phyloP scores from a whole-genome alignment of 2,329 filamentous ascomycete genomes.

The Triangularia verruculosa region DNA sequence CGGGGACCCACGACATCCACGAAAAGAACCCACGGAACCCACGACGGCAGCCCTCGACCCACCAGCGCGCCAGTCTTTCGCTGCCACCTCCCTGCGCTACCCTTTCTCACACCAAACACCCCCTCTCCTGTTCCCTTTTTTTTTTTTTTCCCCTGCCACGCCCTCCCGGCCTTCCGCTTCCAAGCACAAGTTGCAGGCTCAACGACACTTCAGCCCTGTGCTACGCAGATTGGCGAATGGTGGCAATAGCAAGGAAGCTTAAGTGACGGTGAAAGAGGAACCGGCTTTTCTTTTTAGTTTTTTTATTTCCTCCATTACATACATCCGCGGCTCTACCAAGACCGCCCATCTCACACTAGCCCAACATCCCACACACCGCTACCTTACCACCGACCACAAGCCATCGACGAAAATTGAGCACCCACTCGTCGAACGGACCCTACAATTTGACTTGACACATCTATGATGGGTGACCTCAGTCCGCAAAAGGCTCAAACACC shows the following conservation, averaged over 20 bases:
- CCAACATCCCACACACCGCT: slow-evolving; percentile 2
- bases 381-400: neutral
- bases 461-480: slow-evolving; percentile 23
- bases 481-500: slow-evolving; percentile 24
- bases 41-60: slow-evolving; percentile 13
- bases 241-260: slow-evolving; percentile 15
- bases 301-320: slow-evolving; percentile 10
- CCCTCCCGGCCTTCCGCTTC: neutral
- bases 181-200: neutral
- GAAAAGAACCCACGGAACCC: slow-evolving; percentile 18
- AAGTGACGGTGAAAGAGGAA: slow-evolving; percentile 17
- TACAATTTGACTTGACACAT: slow-evolving; percentile 2
- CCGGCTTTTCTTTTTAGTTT: neutral
- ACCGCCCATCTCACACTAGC: slow-evolving; percentile 7
- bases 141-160: slow-evolving; percentile 7
- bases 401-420: neutral
- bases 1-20: slow-evolving; percentile 21
- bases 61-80: slow-evolving; percentile 11
- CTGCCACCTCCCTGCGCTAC: slow-evolving; percentile 14
- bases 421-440: neutral
- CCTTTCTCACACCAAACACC: slow-evolving; percentile 14
- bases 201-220: slow-evolving; percentile 12
- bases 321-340: slow-evolving; percentile 5
- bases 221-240: slow-evolving; percentile 17
- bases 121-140: slow-evolving; percentile 13